phyloP scores from a whole-genome alignment of 2,329 filamentous ascomycete species.

The Aspergillus versicolor region DNA sequence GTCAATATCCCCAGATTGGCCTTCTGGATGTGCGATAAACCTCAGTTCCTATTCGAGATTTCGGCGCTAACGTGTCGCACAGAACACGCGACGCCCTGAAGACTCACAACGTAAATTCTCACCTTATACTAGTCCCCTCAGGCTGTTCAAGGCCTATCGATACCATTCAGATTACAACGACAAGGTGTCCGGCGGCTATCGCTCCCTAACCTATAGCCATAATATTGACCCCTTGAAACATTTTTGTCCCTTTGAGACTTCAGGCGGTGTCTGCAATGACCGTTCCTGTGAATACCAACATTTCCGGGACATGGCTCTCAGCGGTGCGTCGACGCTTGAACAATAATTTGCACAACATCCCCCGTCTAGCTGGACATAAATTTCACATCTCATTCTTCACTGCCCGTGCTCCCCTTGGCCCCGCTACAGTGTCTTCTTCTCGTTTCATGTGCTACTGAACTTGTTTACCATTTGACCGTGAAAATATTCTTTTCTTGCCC shows the following conservation, averaged over 20 bases:
- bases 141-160: slow-evolving; percentile 81
- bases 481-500: slow-evolving; percentile 19
- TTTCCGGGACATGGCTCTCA: slow-evolving; percentile 69
- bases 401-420: slow-evolving; percentile 10
- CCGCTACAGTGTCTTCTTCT: slow-evolving; percentile 3
- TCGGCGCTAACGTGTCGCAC: slow-evolving; percentile 27
- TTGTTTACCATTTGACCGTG: slow-evolving; percentile 16
- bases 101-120: slow-evolving; percentile 41
- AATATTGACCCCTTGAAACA: slow-evolving; percentile 74
- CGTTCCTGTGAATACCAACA: slow-evolving; percentile 75
- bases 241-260: slow-evolving; percentile 74
- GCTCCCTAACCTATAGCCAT: slow-evolving; percentile 91
- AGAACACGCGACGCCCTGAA: slow-evolving; percentile 26
- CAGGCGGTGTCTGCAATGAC: slow-evolving; percentile 72
- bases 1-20: slow-evolving; percentile 25
- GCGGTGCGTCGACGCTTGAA: slow-evolving; percentile 64
- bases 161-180: slow-evolving; percentile 77
- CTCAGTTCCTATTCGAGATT: slow-evolving; percentile 14
- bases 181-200: slow-evolving; percentile 71
- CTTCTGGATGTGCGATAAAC: slow-evolving; percentile 34
- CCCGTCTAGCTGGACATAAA: slow-evolving; percentile 13
- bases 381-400: neutral
- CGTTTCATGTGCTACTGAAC: neutral
- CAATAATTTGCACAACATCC: slow-evolving; percentile 22
- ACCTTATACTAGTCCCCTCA: slow-evolving; percentile 81